Conservation (phyloP, 2,329 filamentous ascomycete species). For the Penicillium sp. region DNA sequence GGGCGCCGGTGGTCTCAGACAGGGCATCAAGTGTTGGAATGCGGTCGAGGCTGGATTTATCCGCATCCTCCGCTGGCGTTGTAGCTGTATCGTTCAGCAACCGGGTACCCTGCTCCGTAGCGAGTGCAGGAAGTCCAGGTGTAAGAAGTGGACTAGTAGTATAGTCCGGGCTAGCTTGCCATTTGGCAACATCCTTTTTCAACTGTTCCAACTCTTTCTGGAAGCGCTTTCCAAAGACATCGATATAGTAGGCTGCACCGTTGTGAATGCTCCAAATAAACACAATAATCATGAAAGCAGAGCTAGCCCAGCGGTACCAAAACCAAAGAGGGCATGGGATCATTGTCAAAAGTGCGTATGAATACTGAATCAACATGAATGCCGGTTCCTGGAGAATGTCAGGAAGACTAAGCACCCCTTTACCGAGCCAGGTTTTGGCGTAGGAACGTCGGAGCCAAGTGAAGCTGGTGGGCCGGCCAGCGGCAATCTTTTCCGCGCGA, state of each 20-base stretch:
- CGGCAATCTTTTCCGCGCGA: constrained; percentile 91
- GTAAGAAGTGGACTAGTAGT: constrained; percentile 26
- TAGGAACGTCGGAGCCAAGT: constrained; percentile 95
- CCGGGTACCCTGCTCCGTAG: constrained; percentile 20
- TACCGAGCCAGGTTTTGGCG: constrained; percentile 82
- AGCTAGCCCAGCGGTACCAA: constrained; percentile 76
- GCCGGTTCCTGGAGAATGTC: constrained; percentile 73
- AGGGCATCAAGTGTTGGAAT: constrained; percentile 35
- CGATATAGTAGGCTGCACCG: constrained; percentile 95
- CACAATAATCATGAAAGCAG: constrained; percentile 71
- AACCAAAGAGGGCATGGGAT: constrained; percentile 94
- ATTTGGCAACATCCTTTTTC: constrained; percentile 82
- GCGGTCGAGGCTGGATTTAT: constrained; percentile 28
- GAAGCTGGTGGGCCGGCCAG: constrained; percentile 91
- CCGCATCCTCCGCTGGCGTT: constrained; percentile 17
- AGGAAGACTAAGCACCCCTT: constrained; percentile 75
- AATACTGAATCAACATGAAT: constrained; percentile 96
- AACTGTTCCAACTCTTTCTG: constrained; percentile 91
- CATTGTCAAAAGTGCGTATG: constrained; percentile 88
- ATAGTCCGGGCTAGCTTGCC: constrained; percentile 56
- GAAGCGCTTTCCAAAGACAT: constrained; percentile 94
- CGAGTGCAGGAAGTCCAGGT: constrained; percentile 23
- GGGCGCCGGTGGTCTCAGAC: constrained; percentile 24
- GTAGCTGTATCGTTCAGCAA: constrained; percentile 18
- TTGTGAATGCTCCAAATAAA: constrained; percentile 97